Base-by-base conservation (phyloP, 2,329 filamentous ascomycete genomes). In the Leptographium wingfieldii region DNA sequence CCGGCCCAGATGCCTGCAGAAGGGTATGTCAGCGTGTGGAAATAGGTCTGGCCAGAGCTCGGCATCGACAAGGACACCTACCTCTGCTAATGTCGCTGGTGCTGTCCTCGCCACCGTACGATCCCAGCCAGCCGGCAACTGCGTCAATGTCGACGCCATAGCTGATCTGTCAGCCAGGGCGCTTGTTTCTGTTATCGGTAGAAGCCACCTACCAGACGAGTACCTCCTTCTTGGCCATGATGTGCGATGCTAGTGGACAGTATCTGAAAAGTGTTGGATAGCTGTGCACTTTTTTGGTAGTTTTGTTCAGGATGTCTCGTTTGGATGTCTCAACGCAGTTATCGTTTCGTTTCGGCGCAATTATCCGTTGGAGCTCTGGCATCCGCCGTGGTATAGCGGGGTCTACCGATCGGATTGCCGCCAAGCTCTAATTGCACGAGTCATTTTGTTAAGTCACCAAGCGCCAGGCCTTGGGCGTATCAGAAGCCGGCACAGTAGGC, bases 81-180 rank as follows among this genome's bases (percentile, higher is more conserved):
- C 84, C 85, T 76, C 86, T 77, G 67, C 81, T 86, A 63, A 90
- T 89, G 65, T 90, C 87, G 67, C 79, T 87, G 1, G 81, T 83
- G 9, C 80, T 85, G 68, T 90, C 86, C 69, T 90, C 80, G 46
- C 87, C 86, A 19, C 85, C 85, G 66, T 91, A 90, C 0, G 82
- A 87, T 0, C 87, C 87, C 0, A 90, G 75, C 87, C 87, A 90
- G 10, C 87, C 86, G 1, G 86, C 82, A 1, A 90, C 84, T n/a
- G 86, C 86, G 64, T 90, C 86, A 31, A 90, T 84, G 63, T 90
- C 87, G 29, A 90, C 83, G 3, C 85, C 84, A 66, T 88, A 88
- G 65, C 80, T 76, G 38, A 40, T 25, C n/a, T 2, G 65, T 65
- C 29, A 68, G 62, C 22, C 7, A 1, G 40, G 10, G 16, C 16